Evolutionary conservation across 139 green algal species (phyloP), one percentile per base, ranked within the genome.

Genomic region (Nannochloris sp.): DNA sequence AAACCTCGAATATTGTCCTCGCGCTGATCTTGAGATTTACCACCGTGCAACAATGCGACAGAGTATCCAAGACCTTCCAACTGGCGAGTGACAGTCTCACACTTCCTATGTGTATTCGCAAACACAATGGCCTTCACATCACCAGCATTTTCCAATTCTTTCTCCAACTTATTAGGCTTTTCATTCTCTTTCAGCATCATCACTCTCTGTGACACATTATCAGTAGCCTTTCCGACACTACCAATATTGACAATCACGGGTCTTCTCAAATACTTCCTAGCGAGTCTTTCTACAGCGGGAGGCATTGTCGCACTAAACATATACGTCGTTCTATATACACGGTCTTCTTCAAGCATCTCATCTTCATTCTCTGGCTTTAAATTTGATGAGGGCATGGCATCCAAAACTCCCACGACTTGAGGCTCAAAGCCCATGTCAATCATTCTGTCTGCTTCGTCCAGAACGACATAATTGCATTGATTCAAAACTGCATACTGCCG

Each of bases 251-350:
- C 78, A 9, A 93, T 80, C 10, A 95, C 75, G 5, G 88, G 85
- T 15, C 87, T 70, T 34, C 88, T 76, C 46, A 93, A 66, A 70
- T 91, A 93, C 71, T 90, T 94, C 18, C 83, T 78, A 8, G 92
- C 92, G 14, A 96, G 81, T 10, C 88, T 75, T 80, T 96, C 88
- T 53, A 98, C 92, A 0, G 82, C 73, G 0, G 90, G 75, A 0
- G 92, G 93, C 93, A 98, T 98, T 62, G 93, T 98, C 27, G 93
- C 93, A 16, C 63, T 81, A 73, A 99, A 99, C 93, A 99, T 99
- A 79, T 97, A 96, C 23, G 93, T 98, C n/a, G 87, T 97, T 66
- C 93, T 80, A 78, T 97, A 98, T 51, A 87, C 64, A 14, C 65
- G 65, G 50, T 74, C 68, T 9, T 62, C 50, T 27, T 90, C 85